Base-by-base conservation (phyloP, 768 basidiomycete genomes). In the Lepiota subincarnata region DNA sequence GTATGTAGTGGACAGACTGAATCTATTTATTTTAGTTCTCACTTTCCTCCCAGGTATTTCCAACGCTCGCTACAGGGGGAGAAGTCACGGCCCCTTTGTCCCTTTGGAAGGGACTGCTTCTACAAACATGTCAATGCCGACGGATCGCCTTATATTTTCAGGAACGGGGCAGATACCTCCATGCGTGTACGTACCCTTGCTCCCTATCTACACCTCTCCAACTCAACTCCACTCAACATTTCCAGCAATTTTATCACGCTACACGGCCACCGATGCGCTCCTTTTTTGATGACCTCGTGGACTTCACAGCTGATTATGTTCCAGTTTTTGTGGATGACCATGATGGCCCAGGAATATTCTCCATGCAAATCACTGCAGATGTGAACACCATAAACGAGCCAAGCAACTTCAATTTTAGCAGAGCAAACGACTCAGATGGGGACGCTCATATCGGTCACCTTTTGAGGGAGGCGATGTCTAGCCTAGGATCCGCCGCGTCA, bases 41-140 rank as follows among this genome's bases (percentile, higher is more conserved):
- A 12, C 18, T 36, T n/a, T 26, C 19, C 37, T 45, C n/a, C 22
- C 51, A 89, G 87, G 48, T 83, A 88, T 61, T 90, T 90, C 65
- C 70, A 78, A 55, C 64, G 72, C 39, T 83, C 86, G 3, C 70
- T 70, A 36, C 64, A 66, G 6, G 66, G 68, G 41, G 62, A 66
- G 48, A 62, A 66, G 6, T 60, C 61, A 13, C 73, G 70, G 43
- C 83, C 83, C 0, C 77, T 78, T 49, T 92, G 89, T 67, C 89
- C 87, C 0, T 92, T 88, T 59, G 89, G 89, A 39, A 73, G 74
- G 44, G 89, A 92, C 55, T 92, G 89, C 64, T 89, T 92, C 65
- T 92, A 90, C 63, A 77, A 81, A 59, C 89, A 92, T 62, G 59
- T 70, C 45, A 83, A 85, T 20, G 68, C 71, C 0, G 89, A 91